Percentiles rank a stretch among this genome's conserved stretches.
Conservation (phyloP, 2,329 filamentous ascomycete species). For the Fonsecaea erecta region DNA sequence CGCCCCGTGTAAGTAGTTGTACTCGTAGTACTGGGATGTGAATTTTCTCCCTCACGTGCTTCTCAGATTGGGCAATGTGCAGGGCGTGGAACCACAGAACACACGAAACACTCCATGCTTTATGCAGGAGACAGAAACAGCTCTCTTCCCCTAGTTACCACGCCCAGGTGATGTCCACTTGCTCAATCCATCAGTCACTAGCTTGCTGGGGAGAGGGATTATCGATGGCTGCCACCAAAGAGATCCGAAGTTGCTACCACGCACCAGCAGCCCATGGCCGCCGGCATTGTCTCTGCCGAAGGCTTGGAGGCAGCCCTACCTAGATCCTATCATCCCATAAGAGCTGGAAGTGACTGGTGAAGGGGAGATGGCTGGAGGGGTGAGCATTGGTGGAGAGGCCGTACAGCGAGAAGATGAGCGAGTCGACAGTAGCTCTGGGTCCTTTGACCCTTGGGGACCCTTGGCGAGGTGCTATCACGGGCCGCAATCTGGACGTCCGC, state of each 20-base stretch:
- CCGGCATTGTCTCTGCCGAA: neutral
- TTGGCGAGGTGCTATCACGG: neutral
- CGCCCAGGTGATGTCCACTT: neutral
- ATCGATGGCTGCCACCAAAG: slow-evolving; percentile 1
- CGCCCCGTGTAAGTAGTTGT: neutral
- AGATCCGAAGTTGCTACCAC: slow-evolving; percentile 12
- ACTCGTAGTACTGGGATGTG: neutral
- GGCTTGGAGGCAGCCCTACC: neutral
- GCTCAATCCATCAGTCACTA: neutral
- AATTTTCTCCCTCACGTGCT: neutral
- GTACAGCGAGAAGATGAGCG: no score
- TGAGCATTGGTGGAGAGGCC: neutral
- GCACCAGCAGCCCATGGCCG: neutral
- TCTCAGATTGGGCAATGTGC: neutral
- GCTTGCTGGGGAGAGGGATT: neutral
- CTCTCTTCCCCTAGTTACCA: neutral
- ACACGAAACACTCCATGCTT: neutral
- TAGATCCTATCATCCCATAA: neutral
- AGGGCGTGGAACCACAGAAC: slow-evolving; percentile 10
- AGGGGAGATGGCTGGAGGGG: neutral
- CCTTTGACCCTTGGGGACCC: neutral
- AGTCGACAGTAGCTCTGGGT: neutral
- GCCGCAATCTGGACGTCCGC: no score
- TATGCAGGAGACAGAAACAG: neutral
- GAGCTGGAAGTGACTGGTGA: neutral